phyloP scores from a whole-genome alignment of 1,284 basidiomycete species.

The Pisolithus thermaeus region DNA sequence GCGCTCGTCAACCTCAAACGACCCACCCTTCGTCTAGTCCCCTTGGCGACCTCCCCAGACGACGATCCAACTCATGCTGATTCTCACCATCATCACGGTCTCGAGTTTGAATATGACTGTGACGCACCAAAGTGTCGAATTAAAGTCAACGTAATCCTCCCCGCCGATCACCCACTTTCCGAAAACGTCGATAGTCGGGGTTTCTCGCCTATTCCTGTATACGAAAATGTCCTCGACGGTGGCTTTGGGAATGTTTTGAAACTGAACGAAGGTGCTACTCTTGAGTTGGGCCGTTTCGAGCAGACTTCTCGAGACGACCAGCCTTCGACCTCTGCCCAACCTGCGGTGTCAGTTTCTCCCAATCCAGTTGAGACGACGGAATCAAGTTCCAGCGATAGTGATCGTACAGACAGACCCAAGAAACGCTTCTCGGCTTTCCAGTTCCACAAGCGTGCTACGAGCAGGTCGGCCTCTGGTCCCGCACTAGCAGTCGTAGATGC shows the following conservation, averaged over 20 bases:
- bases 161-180: constrained; percentile 50
- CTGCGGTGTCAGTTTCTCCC: constrained; percentile 14
- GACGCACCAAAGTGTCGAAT: constrained; percentile 79
- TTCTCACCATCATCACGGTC: constrained; percentile 56
- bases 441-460: constrained; percentile 48
- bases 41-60: constrained; percentile 44
- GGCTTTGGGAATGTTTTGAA: constrained; percentile 73
- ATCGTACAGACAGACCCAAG: constrained; percentile 18
- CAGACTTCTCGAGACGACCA: constrained; percentile 11
- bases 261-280: constrained; percentile 66
- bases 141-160: constrained; percentile 65
- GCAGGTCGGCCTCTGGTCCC: constrained; percentile 56
- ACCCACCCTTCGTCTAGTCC: constrained; percentile 69
- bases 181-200: constrained; percentile 35
- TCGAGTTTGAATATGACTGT: constrained; percentile 88
- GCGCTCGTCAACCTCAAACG: constrained; percentile 89
- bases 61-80: constrained; percentile 40
- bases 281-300: constrained; percentile 69
- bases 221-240: constrained; percentile 68
- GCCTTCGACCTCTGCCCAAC: constrained; percentile 11
- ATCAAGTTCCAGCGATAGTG: constrained; percentile 4
- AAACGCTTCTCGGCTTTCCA: constrained; percentile 63
- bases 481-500: constrained; percentile 72
- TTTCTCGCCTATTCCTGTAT: constrained; percentile 56
- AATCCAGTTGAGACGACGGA: constrained; percentile 12